phyloP scores from a whole-genome alignment of 2,329 filamentous ascomycete species.

The Colletotrichum horii region DNA sequence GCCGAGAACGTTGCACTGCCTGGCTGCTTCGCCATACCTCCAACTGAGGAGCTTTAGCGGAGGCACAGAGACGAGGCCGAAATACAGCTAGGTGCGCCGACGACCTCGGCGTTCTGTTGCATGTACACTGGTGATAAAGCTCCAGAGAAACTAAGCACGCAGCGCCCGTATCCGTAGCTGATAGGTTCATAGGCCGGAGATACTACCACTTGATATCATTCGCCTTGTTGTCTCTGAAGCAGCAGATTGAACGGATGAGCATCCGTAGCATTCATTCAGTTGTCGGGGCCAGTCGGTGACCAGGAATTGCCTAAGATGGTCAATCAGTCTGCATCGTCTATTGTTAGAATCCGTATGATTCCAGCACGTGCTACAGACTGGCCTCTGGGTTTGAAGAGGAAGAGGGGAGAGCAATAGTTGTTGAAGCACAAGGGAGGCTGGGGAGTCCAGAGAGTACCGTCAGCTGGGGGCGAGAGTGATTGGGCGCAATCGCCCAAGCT shows the following conservation, averaged over 20 bases:
- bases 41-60: neutral
- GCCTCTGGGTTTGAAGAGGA: neutral
- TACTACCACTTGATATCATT: neutral
- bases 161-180: neutral
- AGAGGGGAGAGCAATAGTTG: neutral
- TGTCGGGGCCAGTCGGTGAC: neutral
- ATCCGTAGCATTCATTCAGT: neutral
- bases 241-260: neutral
- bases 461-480: conserved; percentile 11
- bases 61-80: neutral
- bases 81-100: neutral
- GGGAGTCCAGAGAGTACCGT: conserved; percentile 4
- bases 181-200: neutral
- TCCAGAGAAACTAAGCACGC: neutral
- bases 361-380: neutral
- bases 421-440: neutral
- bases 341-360: neutral
- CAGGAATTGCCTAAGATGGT: neutral
- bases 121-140: neutral
- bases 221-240: neutral
- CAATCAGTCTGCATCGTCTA: neutral
- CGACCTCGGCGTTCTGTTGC: neutral
- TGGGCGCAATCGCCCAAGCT: conserved; percentile 6
- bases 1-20: conserved; percentile 13
- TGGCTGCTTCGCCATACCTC: neutral